Evolutionary conservation across 1,284 basidiomycete species (phyloP).

Genomic region (Xerocomus nothofagi): DNA sequence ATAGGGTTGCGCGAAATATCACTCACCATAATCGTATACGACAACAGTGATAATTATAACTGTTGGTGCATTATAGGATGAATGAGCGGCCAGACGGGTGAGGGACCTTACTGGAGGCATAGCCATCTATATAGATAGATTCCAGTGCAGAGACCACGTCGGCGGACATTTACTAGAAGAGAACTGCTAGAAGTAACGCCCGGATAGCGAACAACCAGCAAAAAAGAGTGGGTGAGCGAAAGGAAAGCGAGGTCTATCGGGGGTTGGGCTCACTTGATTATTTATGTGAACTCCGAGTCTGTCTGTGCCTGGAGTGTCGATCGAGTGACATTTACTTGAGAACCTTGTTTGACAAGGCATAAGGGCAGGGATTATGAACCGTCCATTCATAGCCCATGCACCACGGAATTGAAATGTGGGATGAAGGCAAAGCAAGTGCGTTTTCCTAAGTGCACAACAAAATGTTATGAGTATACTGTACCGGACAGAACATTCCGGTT

Average conservation of each 20-base stretch:
- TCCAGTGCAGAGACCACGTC: background rate
- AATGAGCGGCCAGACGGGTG: background rate
- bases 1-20: background rate
- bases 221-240: no score
- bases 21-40: constrained; percentile 20
- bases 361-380: background rate
- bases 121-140: background rate
- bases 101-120: background rate
- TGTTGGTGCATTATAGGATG: background rate
- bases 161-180: constrained; percentile 3
- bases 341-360: no score
- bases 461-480: no score
- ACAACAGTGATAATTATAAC: constrained; percentile 3
- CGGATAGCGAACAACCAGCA: no score
- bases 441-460: no score
- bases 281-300: no score
- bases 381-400: background rate
- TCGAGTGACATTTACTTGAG: background rate
- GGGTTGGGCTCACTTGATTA: background rate
- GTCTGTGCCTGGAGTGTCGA: no score
- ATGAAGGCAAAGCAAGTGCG: background rate
- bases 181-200: background rate
- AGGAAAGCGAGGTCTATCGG: background rate
- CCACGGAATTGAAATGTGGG: no score
- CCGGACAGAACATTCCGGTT: no score